Evolutionary conservation across 2,329 filamentous ascomycete genomes (phyloP).

Genomic region (Trichophyton schoenleinii): DNA sequence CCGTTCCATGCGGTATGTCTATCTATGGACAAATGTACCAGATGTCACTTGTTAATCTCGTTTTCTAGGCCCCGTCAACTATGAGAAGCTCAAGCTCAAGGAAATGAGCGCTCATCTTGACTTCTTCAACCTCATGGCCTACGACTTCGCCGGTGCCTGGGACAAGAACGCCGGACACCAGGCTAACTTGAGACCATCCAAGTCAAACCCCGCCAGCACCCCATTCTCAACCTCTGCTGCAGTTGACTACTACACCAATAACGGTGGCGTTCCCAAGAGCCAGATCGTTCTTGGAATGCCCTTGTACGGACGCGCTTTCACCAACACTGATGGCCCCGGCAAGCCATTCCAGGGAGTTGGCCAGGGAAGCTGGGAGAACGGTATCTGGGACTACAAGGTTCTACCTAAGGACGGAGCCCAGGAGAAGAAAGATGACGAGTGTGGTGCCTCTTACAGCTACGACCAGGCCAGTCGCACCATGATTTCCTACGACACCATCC

Average conservation of each 20-base stretch:
- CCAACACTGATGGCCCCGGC: conserved; percentile 65
- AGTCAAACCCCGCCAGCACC: conserved; percentile 50
- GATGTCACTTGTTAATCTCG: background rate
- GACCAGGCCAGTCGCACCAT: conserved; percentile 50
- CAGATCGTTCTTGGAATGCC: conserved; percentile 93
- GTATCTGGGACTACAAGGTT: conserved; percentile 79
- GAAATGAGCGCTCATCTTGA: conserved; percentile 38
- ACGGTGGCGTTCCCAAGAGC: conserved; percentile 45
- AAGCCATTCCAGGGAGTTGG: conserved; percentile 59
- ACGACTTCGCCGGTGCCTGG: conserved; percentile 79
- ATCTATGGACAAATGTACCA: no score
- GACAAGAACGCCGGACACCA: conserved; percentile 62
- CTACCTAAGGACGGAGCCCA: conserved; percentile 57
- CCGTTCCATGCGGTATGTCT: conserved; percentile 33
- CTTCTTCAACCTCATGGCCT: conserved; percentile 58
- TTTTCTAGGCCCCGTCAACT: conserved; percentile 28
- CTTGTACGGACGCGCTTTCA: conserved; percentile 81
- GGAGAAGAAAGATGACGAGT: conserved; percentile 47
- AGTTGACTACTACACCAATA: conserved; percentile 54
- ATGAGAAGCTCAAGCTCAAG: conserved; percentile 30
- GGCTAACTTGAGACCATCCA: conserved; percentile 59
- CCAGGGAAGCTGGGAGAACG: conserved; percentile 69
- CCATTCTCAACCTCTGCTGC: conserved; percentile 66
- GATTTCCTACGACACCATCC: conserved; percentile 56
- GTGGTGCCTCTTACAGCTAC: conserved; percentile 65